Conservation (phyloP, 257 asterid genomes). For the Petunia axillaris region DNA sequence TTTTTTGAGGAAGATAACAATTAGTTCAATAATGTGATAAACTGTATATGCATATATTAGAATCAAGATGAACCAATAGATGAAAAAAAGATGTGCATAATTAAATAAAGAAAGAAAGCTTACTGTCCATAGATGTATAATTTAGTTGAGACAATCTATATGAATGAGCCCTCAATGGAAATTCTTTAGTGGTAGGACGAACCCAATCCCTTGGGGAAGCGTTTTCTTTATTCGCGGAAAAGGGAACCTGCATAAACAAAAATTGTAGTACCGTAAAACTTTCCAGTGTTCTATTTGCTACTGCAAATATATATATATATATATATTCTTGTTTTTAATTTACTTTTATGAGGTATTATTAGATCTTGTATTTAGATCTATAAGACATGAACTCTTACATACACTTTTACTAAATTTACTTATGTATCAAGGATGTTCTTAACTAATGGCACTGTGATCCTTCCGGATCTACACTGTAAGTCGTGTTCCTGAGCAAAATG, state of each 20-base stretch:
- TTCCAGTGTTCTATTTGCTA: not conserved
- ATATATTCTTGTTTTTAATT: too few species aligned
- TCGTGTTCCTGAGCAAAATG: too few species aligned
- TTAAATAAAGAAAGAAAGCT: constrained; percentile 7
- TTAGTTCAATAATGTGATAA: not conserved
- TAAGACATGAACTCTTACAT: too few species aligned
- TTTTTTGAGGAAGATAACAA: too few species aligned
- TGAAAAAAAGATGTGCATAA: not conserved
- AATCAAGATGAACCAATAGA: constrained; percentile 16
- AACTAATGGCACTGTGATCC: too few species aligned
- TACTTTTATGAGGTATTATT: too few species aligned
- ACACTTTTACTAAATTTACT: too few species aligned
- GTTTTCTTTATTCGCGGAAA: constrained; percentile 32
- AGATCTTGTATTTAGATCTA: too few species aligned
- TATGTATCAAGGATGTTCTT: too few species aligned
- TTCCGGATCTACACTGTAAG: too few species aligned
- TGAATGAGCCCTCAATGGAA: constrained; percentile 13
- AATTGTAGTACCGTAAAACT: not conserved
- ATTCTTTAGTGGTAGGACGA: constrained; percentile 17
- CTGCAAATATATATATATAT: not conserved
- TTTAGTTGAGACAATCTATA: constrained; percentile 20
- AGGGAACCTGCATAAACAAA: constrained; percentile 34
- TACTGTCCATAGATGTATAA: constrained; percentile 31
- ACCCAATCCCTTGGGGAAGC: constrained; percentile 34
- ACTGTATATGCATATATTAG: not conserved